Base-by-base conservation (phyloP, 108 stramenopile species). In the Epipyxis sp. region DNA sequence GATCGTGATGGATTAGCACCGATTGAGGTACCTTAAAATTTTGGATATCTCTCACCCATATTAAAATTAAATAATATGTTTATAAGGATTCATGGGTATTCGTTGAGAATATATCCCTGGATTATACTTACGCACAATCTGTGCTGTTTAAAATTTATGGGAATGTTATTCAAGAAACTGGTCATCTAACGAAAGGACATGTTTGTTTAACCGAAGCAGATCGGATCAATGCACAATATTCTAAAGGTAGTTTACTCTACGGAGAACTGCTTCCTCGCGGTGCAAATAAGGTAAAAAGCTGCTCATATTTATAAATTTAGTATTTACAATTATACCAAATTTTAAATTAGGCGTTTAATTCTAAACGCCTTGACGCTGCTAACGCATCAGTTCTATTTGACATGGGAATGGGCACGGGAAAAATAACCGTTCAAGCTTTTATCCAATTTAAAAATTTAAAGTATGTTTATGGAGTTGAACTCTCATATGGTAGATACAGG, bases 341-440 rank as follows among this genome's bases (percentile, higher is more conserved):
- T n/a, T n/a, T n/a, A n/a, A n/a, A n/a, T n/a, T n/a, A n/a, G 68
- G 81, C 83, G 1, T 59, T 86, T 59, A 81, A 81, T 0, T 25
- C 39, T 20, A 40, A 44, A 0, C 84, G 78, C 69, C 79, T 86
- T 0, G 39, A 59, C 39, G 85, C 80, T 1, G 42, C 30, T 10
- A 43, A 59, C 42, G 82, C 81, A 0, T 3, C 30, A 29, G 41
- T 43, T 0, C 20, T 86, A 20, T 81, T 46, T 59, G 85, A 86
- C 40, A 77, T 86, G 42, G 85, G 85, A n/a, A 82, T 82, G 81
- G 85, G 85, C 46, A 84, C 81, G 10, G 85, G 85, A 0, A 86
- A 86, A 59, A 69, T 86, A 37, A 59, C 45, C 25, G 59, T 86
- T 79, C 85, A 82, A 81, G 81, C 79, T 1, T 86, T 84, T 54